Evolutionary conservation across 495 filamentous ascomycete species (phyloP), one percentile per base, ranked within the genome.

Genomic region (Aspergillus cristatus): DNA sequence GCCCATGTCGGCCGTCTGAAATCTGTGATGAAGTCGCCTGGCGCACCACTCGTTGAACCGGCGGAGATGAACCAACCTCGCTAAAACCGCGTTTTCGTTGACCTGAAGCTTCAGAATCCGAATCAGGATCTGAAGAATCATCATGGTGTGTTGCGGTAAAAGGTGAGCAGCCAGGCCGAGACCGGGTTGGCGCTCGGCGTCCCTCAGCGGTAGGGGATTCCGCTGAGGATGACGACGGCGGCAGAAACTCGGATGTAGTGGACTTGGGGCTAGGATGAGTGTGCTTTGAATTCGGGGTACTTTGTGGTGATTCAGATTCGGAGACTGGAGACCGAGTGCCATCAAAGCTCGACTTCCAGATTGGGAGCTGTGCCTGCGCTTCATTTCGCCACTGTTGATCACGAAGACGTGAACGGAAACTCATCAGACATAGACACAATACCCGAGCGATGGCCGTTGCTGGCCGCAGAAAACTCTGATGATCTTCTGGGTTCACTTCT

Each of bases 341-440:
- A 17, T 54, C 48, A 30, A 55, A 60, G 20, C 34, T 51, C 0
- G 49, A 51, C 8, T 36, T 25, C 55, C 42, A 63, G n/a, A 34
- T 41, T 17, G 12, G 45, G 20, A 59, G 22, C 3, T 48, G 5
- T 6, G 31, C 34, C n/a, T 38, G 44, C 6, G 34, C 36, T 12
- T 33, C 16, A 41, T 64, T 57, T 20, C 55, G 46, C 59, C 49
- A 68, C 24, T 48, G 46, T 32, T 67, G 54, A 17, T 22, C 46
- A 6, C 51, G 55, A 7, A 24, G 3, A 32, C 36, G 31, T 0
- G 47, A 57, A 7, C n/a, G 17, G 12, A 55, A 57, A n/a, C 34
- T 44, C 45, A 62, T 58, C 26, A 60, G 41, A 38, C 47, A 62
- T 0, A 58, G 43, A 36, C 41, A 62, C 6, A 64, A 25, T 1